phyloP scores from a whole-genome alignment of 148 eudicot genomes.

The Drosera capensis region DNA sequence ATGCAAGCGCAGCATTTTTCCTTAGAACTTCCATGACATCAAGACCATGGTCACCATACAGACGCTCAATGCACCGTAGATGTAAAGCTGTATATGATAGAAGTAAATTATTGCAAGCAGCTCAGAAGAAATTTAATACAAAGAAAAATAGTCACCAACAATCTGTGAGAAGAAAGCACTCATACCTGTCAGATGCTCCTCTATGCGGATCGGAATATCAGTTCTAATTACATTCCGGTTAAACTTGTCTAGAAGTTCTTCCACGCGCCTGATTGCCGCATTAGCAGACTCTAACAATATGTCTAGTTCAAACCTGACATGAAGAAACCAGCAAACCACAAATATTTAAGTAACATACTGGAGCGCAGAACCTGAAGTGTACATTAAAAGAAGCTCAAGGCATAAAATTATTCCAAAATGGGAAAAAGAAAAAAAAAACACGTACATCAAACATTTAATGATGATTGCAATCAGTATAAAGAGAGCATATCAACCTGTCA shows the following conservation, averaged over 20 bases:
- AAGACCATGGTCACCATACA: slow-evolving; percentile 94
- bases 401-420: no score
- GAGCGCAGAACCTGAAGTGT: not conserved
- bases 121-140: slow-evolving; percentile 5
- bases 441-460: no score
- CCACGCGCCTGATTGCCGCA: slow-evolving; percentile 62
- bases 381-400: no score
- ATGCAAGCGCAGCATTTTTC: slow-evolving; percentile 60
- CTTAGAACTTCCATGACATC: slow-evolving; percentile 77
- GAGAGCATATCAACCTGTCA: slow-evolving; percentile 42
- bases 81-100: slow-evolving; percentile 43
- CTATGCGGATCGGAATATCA: slow-evolving; percentile 47
- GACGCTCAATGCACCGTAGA: slow-evolving; percentile 74
- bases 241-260: slow-evolving; percentile 63
- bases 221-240: slow-evolving; percentile 30
- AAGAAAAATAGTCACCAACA: slow-evolving; percentile 1
- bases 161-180: slow-evolving; percentile 6
- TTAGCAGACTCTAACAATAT: slow-evolving; percentile 80
- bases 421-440: no score
- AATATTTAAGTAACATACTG: not conserved
- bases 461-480: not conserved
- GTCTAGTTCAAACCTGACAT: slow-evolving; percentile 81
- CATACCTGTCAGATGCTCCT: slow-evolving; percentile 55
- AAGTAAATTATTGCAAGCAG: not conserved
- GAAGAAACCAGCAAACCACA: slow-evolving; percentile 1